A percentile compares a stretch with the other conserved stretches of the same genome.
phyloP scores from a whole-genome alignment of 1,139 yeast species.

The Williopsis jadinii region DNA sequence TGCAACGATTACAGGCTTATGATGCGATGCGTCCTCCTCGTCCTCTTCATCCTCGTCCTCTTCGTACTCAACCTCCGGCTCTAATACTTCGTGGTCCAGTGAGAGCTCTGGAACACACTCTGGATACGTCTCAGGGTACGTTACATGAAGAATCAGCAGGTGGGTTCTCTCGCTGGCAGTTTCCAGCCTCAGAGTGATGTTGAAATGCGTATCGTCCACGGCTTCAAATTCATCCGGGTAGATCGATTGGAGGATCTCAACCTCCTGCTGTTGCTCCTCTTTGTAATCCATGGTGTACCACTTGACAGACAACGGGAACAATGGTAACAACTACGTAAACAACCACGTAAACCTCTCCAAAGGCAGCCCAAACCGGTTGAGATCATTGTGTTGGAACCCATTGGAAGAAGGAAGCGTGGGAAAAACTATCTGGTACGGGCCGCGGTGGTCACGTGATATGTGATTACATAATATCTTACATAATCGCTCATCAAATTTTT shows the following conservation, averaged over 20 bases:
- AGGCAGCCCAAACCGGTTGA: no score
- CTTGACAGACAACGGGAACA: no score
- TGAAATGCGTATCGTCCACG: conserved; percentile 36
- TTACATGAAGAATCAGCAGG: conserved; percentile 45
- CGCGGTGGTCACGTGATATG: no score
- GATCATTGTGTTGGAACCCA: no score
- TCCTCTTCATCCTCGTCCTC: conserved; percentile 37
- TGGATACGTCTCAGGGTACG: conserved; percentile 67
- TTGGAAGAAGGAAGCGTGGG: no score
- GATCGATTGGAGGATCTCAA: conserved; percentile 80
- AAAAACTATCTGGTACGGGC: no score
- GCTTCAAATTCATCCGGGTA: conserved; percentile 79
- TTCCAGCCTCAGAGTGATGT: conserved; percentile 47
- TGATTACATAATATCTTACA: no score
- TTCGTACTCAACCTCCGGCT: conserved; percentile 37
- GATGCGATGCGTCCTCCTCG: conserved; percentile 34
- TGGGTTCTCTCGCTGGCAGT: conserved; percentile 50
- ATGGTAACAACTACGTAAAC: no score
- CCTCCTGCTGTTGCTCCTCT: conserved; percentile 74
- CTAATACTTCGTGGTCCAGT: conserved; percentile 35
- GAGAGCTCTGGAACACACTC: conserved; percentile 54
- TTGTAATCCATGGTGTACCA: conserved; percentile 47
- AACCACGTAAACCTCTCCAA: no score
- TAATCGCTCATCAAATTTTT: no score
- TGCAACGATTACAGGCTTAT: conserved; percentile 42